Evolutionary conservation across 805 yeast genomes (phyloP).

Genomic region (Hanseniaspora thailandica): DNA sequence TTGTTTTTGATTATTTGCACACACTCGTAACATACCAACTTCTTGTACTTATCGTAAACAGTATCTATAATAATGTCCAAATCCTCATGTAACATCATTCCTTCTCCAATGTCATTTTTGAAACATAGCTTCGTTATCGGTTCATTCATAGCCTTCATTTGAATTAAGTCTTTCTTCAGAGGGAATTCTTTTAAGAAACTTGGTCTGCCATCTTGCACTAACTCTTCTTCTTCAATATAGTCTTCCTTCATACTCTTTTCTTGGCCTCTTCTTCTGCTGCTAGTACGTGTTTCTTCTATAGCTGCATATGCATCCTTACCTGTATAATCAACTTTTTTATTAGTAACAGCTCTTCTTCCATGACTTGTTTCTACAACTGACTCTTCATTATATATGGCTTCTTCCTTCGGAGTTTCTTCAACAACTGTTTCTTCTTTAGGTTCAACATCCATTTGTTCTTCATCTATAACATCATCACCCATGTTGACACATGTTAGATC

Average conservation of each 20-base stretch:
- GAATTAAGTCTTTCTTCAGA: neutral
- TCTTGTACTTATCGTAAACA: neutral
- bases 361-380: neutral
- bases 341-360: constrained; percentile 8
- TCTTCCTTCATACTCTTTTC: neutral
- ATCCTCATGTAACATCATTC: neutral
- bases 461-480: constrained; percentile 17
- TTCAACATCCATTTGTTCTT: constrained; percentile 18
- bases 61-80: constrained; percentile 5
- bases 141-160: neutral
- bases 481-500: constrained; percentile 21
- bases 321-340: constrained; percentile 6
- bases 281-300: neutral
- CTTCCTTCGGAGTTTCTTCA: neutral
- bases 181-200: constrained; percentile 14
- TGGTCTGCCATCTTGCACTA: constrained; percentile 1
- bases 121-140: constrained; percentile 4
- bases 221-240: neutral
- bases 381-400: neutral
- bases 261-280: neutral
- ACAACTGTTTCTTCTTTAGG: neutral
- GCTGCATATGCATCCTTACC: constrained; percentile 9
- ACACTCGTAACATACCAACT: constrained; percentile 6
- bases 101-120: neutral
- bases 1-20: neutral